These are phyloP conservation scores for Claviceps cyperi DNA, from an alignment of 2,329 filamentous ascomycete genomes.

Conservation along the genomic window DNA sequence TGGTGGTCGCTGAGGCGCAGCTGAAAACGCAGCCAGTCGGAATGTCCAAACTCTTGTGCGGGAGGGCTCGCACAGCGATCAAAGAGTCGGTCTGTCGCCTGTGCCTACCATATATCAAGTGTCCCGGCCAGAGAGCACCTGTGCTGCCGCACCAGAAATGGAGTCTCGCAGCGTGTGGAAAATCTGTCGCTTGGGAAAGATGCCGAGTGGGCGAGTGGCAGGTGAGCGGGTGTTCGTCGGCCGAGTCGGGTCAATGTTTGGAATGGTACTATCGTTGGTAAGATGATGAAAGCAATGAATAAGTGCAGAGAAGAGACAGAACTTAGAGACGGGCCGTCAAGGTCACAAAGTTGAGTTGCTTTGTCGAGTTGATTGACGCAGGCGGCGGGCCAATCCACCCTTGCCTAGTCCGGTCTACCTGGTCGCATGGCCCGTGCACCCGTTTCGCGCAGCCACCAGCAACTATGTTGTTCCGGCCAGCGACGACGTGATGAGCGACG, in stretches of 20 bases:
- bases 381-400: neutral
- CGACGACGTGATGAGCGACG: constrained; percentile 1
- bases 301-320: neutral
- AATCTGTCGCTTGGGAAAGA: neutral
- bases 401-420: neutral
- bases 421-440: neutral
- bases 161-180: neutral
- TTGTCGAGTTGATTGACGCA: neutral
- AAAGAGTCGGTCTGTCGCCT: neutral
- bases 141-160: neutral
- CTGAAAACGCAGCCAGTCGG: neutral
- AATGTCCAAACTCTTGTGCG: neutral
- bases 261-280: neutral
- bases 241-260: neutral
- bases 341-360: constrained; percentile 2
- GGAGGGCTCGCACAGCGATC: neutral
- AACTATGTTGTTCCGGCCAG: constrained; percentile 12
- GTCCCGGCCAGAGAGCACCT: neutral
- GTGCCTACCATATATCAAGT: too few relatives aligned
- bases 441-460: neutral
- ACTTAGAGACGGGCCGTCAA: neutral
- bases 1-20: neutral
- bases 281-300: neutral
- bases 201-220: neutral
- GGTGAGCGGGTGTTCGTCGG: neutral